These are phyloP conservation scores for Saturnispora halmiae DNA, from an alignment of 805 yeast genomes.

Conservation along the genomic window DNA sequence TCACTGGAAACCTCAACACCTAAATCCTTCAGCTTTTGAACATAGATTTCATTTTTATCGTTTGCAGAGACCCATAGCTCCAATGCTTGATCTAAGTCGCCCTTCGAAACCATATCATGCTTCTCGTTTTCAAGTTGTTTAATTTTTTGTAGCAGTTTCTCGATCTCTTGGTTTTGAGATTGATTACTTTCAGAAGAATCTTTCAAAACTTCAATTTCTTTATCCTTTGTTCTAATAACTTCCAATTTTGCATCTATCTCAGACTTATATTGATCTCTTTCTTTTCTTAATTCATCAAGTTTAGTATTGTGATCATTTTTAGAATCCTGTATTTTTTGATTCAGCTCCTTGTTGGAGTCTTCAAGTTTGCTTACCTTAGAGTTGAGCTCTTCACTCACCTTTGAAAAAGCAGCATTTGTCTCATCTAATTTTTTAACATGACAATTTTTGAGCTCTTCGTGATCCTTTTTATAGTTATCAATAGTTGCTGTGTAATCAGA, in stretches of 20 bases:
- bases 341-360: neutral
- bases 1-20: constrained; percentile 9
- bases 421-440: too few relatives aligned
- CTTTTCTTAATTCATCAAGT: too few relatives aligned
- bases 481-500: neutral
- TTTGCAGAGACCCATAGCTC: constrained; percentile 12
- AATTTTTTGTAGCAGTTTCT: neutral
- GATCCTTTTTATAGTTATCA: neutral
- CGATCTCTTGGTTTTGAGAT: neutral
- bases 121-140: constrained; percentile 7
- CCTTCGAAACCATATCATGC: constrained; percentile 5
- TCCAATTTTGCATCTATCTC: too few relatives aligned
- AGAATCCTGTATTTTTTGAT: neutral
- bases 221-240: neutral
- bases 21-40: constrained; percentile 5
- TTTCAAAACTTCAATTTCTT: constrained; percentile 1
- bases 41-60: constrained; percentile 12
- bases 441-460: neutral
- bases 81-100: constrained; percentile 13
- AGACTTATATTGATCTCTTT: too few relatives aligned
- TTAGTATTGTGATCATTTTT: too few relatives aligned
- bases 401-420: too few relatives aligned
- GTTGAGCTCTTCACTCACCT: too few relatives aligned
- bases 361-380: too few relatives aligned
- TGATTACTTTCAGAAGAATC: neutral